phyloP scores from a whole-genome alignment of 495 filamentous ascomycete genomes.

The Glarea lozoyensis region DNA sequence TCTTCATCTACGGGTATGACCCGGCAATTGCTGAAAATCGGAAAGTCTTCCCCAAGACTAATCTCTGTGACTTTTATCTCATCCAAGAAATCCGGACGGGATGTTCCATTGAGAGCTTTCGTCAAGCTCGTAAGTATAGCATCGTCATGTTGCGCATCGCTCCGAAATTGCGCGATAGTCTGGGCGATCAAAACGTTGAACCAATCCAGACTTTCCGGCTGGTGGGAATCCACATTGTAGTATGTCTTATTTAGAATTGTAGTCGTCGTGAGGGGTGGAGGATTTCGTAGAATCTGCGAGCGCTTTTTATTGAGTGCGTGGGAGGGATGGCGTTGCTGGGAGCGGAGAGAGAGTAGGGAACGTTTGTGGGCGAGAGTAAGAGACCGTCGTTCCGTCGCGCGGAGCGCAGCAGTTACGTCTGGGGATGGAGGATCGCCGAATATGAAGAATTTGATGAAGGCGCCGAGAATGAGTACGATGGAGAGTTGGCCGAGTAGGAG shows the following conservation, averaged over 20 bases:
- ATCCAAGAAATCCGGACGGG: conserved; percentile 84
- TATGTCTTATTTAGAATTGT: conserved; percentile 94
- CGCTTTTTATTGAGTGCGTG: conserved; percentile 59
- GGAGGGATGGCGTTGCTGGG: conserved; percentile 20
- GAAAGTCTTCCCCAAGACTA: conserved; percentile 89
- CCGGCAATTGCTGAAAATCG: conserved; percentile 97
- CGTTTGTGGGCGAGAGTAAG: conserved; percentile 57
- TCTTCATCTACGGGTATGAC: conserved; percentile 78
- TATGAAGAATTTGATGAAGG: conserved; percentile 99
- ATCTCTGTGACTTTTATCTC: conserved; percentile 92
- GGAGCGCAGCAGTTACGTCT: conserved; percentile 58
- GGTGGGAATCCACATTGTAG: conserved; percentile 92
- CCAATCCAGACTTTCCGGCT: conserved; percentile 98
- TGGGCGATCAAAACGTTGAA: conserved; percentile 98
- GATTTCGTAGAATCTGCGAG: conserved; percentile 60
- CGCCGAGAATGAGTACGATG: conserved; percentile 77
- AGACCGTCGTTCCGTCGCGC: conserved; percentile 58
- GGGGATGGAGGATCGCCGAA: conserved; percentile 87
- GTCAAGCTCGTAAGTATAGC: conserved; percentile 94
- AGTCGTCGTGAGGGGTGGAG: conserved; percentile 63
- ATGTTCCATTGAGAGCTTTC: conserved; percentile 71
- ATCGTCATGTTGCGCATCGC: conserved; percentile 80
- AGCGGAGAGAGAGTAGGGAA: conserved; percentile 50
- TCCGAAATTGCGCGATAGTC: conserved; percentile 89
- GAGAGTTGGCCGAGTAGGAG: conserved; percentile 90